phyloP scores from a whole-genome alignment of 805 yeast genomes.

The Candida odintsovae region DNA sequence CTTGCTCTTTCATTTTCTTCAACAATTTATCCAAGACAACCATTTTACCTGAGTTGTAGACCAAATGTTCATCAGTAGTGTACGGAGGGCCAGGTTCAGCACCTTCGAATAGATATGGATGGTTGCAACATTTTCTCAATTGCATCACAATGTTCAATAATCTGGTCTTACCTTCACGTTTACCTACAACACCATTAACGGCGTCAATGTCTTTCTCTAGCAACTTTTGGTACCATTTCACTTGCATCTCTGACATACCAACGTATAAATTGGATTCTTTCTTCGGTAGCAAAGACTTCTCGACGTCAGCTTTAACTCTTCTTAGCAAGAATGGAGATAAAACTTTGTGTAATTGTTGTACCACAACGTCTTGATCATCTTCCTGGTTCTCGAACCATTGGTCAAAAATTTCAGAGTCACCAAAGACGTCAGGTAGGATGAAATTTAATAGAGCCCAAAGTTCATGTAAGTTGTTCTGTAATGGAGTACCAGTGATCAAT shows the following conservation, averaged over 20 bases:
- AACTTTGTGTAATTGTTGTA: conserved; percentile 83
- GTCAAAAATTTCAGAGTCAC: conserved; percentile 85
- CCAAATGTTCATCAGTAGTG: conserved; percentile 91
- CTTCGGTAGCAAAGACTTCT: conserved; percentile 83
- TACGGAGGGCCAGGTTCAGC: conserved; percentile 99
- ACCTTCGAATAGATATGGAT: conserved; percentile 96
- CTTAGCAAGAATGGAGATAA: conserved; percentile 83
- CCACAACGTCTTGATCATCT: conserved; percentile 72
- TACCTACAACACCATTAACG: conserved; percentile 93
- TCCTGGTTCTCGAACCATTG: conserved; percentile 75
- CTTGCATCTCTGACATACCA: conserved; percentile 95
- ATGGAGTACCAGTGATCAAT: conserved; percentile 91
- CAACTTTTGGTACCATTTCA: conserved; percentile 82
- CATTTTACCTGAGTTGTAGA: conserved; percentile 89
- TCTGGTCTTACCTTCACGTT: conserved; percentile 88
- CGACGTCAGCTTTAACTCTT: conserved; percentile 90
- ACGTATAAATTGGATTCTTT: conserved; percentile 85
- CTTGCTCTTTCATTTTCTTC: conserved; percentile 62
- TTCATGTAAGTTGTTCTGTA: conserved; percentile 93
- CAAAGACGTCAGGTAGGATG: conserved; percentile 88
- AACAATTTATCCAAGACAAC: conserved; percentile 78
- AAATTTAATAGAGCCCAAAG: conserved; percentile 93
- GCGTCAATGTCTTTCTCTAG: conserved; percentile 94
- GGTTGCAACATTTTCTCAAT: conserved; percentile 92
- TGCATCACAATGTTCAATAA: conserved; percentile 94